A percentile compares a stretch with the other conserved stretches of the same genome.
Conservation (phyloP, 1,284 basidiomycete species). For the Anthracocystis walkeri region DNA sequence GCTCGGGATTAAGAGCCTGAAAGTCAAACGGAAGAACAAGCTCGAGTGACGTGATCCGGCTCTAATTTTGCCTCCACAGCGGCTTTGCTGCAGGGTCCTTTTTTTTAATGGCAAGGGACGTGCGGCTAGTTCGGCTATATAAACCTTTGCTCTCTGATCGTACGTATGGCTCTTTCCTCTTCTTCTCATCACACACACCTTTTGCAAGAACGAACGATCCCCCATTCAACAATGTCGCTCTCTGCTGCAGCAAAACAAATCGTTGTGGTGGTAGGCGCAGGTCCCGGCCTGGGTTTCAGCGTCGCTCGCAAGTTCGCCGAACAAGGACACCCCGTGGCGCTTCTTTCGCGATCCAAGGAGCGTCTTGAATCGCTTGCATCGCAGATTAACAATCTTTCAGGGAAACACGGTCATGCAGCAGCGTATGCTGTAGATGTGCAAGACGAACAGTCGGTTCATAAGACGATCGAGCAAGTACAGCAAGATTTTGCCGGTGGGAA, state of each 20-base stretch:
- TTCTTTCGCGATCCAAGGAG: conserved; percentile 40
- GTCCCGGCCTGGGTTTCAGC: conserved; percentile 42
- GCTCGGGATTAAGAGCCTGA: conserved; percentile 8
- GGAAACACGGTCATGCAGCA: conserved; percentile 23
- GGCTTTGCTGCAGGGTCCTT: conserved; percentile 20
- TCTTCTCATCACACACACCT: not conserved
- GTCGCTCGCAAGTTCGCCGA: conserved; percentile 39
- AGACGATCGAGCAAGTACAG: conserved; percentile 29
- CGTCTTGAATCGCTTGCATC: conserved; percentile 38
- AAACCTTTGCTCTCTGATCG: not conserved
- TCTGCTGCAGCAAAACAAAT: conserved; percentile 38
- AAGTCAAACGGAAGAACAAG: not conserved
- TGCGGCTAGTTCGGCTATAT: conserved; percentile 19
- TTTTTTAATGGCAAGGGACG: conserved; percentile 1
- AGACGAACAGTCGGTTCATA: conserved; percentile 30
- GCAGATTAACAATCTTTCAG: conserved; percentile 31
- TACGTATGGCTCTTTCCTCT: not conserved
- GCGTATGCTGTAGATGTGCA: conserved; percentile 43
- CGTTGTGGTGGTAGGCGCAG: conserved; percentile 40
- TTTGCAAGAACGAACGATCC: not conserved
- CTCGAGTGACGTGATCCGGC: conserved; percentile 10
- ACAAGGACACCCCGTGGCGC: conserved; percentile 48
- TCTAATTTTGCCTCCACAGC: not conserved
- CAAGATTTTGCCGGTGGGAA: conserved; percentile 32
- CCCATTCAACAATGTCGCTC: conserved; percentile 6